These are phyloP conservation scores for Pichia pseudocactophila DNA, from an alignment of 805 yeast genomes.

Conservation along the genomic window DNA sequence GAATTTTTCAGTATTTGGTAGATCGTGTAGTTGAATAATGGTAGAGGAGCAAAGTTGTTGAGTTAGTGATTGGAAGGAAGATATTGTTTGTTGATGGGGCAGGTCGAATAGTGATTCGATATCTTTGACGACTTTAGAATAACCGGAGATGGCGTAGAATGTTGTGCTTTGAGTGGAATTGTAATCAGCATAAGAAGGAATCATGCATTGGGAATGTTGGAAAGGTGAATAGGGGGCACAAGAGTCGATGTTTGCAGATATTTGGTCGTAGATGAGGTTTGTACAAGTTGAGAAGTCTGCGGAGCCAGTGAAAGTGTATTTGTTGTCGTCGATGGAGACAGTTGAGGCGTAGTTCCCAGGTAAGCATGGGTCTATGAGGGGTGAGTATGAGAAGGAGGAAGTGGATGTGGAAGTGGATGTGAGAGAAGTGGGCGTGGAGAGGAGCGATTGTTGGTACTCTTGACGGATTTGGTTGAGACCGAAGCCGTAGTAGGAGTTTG, in stretches of 20 bases:
- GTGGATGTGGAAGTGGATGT: too few relatives aligned
- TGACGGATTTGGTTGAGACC: slow-evolving; percentile 51
- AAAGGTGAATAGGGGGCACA: not conserved
- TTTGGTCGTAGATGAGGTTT: slow-evolving; percentile 29
- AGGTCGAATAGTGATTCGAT: slow-evolving; percentile 27
- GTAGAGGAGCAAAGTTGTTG: slow-evolving; percentile 38
- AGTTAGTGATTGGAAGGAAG: not conserved
- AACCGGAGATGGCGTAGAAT: slow-evolving; percentile 60
- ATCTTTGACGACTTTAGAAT: slow-evolving; percentile 52
- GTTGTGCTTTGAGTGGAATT: slow-evolving; percentile 43
- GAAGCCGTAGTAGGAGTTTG: slow-evolving; percentile 50
- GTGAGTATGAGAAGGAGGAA: too few relatives aligned
- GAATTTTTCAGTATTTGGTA: slow-evolving; percentile 21
- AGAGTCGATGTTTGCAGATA: not conserved
- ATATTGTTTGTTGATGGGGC: not conserved
- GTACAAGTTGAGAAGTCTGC: slow-evolving; percentile 45
- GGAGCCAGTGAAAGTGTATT: slow-evolving; percentile 35
- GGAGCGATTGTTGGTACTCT: slow-evolving; percentile 31
- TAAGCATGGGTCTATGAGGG: slow-evolving; percentile 45
- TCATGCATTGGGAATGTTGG: not conserved
- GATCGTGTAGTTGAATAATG: slow-evolving; percentile 16
- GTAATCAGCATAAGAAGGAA: slow-evolving; percentile 27
- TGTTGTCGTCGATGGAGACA: slow-evolving; percentile 10
- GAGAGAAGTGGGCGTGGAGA: slow-evolving; percentile 3
- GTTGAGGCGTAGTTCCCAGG: slow-evolving; percentile 35